Evolutionary conservation across 495 filamentous ascomycete species (phyloP), one percentile per base, ranked within the genome.

Genomic region (Neurospora sp.): DNA sequence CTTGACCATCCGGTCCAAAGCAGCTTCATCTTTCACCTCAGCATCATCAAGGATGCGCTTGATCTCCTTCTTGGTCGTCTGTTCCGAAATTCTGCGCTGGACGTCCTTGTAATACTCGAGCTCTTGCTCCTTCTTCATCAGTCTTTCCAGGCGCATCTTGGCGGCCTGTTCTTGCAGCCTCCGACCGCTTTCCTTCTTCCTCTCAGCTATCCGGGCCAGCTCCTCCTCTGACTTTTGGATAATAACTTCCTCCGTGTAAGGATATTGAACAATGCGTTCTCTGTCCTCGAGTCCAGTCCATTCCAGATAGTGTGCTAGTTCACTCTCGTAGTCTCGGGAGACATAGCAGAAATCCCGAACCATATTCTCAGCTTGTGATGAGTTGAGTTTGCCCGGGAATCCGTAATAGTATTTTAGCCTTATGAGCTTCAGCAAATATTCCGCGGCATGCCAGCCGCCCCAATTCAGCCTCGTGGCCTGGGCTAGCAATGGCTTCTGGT

Each of bases 111-210:
- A 97, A 80, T 96, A 98, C 73, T 97, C 95, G 17, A 98, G 83
- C 77, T 98, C 95, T 79, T 97, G 89, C 82, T 99, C 96, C 81
- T 98, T 98, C 77, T 92, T 92, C 78, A 98, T 92, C 31, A 99
- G 84, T 81, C 96, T 94, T 62, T 99, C 96, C 6, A 99, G 82
- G 21, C 96, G 89, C 92, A 97, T 97, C 80, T 96, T 98, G 4
- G 96, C 95, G 0, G 96, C 96, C 79, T 99, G 96, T 77, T 97
- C 96, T 79, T 99, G 96, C 24, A 99, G 81, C 39, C 96, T 86
- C 70, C 95, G 88, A 1, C 96, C 96, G 76, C 93, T 94, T 81
- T 98, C 96, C 77, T 95, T 95, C 77, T 95, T 92, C 78, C 93
- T 89, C 83, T 99, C 96, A 17, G 94, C 94, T 73, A 95, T 92